Evolutionary conservation across 2,329 filamentous ascomycete species (phyloP).

Genomic region (Colletotrichum siamense): DNA sequence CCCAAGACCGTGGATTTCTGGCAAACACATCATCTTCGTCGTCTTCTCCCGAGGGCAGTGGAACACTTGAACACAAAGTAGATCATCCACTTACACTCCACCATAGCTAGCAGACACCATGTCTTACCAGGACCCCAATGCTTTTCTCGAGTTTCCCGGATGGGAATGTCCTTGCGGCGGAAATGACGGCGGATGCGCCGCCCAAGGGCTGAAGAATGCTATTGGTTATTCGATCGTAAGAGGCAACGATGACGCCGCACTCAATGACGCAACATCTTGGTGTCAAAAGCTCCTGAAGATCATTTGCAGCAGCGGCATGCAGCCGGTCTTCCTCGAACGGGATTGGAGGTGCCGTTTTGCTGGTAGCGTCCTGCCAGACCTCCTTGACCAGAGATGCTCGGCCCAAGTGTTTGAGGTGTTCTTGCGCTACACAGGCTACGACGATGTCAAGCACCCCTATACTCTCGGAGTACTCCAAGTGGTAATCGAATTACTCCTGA

Average conservation of each 20-base stretch:
- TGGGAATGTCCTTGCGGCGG: neutral
- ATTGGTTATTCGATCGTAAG: accelerated
- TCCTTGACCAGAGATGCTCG: neutral
- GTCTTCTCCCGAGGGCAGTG: neutral
- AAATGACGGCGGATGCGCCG: neutral
- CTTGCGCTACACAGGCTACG: neutral
- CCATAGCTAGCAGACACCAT: neutral
- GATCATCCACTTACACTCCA: neutral
- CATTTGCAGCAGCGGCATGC: accelerated
- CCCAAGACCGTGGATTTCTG: neutral
- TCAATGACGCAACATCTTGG: neutral
- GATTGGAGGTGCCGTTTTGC: neutral
- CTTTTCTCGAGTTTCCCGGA: neutral
- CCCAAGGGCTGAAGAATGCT: neutral
- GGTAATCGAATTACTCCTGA: accelerated
- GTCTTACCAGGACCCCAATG: neutral
- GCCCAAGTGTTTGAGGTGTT: neutral
- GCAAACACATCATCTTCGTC: neutral
- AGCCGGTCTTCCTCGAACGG: neutral
- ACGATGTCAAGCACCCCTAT: neutral
- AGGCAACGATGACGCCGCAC: neutral
- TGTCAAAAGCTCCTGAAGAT: neutral
- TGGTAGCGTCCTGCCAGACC: neutral
- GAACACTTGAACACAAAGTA: neutral
- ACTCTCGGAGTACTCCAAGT: neutral